A percentile compares a stretch with the other conserved stretches of the same genome.
These are phyloP conservation scores for Plenodomus biglobosus DNA, from an alignment of 2,329 filamentous ascomycete species.

Conservation along the genomic window DNA sequence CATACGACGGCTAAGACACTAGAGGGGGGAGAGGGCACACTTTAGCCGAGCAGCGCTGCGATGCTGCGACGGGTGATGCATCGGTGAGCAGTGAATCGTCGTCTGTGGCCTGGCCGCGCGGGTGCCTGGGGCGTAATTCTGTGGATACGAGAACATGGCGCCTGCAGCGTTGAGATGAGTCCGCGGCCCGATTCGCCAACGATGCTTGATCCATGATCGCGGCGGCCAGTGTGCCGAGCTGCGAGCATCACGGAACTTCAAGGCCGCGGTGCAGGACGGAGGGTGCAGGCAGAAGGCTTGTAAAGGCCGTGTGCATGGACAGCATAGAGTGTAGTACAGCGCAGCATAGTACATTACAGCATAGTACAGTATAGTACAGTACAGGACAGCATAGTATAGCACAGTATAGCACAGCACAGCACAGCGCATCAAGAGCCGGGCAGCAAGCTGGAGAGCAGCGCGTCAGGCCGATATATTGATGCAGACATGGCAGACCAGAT, in stretches of 20 bases:
- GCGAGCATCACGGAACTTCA: not conserved
- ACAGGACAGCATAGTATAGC: too few relatives aligned
- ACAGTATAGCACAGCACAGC: too few relatives aligned
- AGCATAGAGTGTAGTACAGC: too few relatives aligned
- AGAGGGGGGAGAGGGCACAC: not conserved
- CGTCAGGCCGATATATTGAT: not conserved
- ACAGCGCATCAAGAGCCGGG: too few relatives aligned
- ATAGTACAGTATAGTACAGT: too few relatives aligned
- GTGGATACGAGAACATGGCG: not conserved
- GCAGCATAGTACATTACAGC: too few relatives aligned
- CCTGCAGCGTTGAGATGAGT: not conserved
- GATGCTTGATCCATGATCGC: not conserved
- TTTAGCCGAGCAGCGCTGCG: not conserved
- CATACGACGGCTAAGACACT: not conserved
- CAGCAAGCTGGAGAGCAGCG: not conserved
- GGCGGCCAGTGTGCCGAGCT: not conserved
- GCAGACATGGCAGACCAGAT: constrained; percentile 7
- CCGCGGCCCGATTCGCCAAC: not conserved
- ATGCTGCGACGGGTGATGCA: not conserved
- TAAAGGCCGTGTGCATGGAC: too few relatives aligned
- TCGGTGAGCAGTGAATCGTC: not conserved
- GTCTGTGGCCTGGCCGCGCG: not conserved
- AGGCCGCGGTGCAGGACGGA: too few relatives aligned
- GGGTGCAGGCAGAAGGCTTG: too few relatives aligned
- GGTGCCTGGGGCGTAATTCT: not conserved